These are phyloP conservation scores for Lichtheimia ornata DNA, from an alignment of 371 early-diverging fungal genomes.

Conservation along the genomic window DNA sequence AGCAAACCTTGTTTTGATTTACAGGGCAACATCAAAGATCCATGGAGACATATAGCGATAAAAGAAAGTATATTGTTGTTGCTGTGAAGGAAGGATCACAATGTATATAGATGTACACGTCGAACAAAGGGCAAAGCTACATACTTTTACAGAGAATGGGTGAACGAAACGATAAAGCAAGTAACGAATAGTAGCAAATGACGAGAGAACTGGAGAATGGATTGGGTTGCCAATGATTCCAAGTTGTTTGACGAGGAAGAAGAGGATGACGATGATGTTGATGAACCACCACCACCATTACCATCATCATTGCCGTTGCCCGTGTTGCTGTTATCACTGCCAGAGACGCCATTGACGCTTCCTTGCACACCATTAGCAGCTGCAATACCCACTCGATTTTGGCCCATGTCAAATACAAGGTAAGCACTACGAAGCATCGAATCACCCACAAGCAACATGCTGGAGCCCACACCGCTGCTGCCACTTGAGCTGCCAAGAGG, in stretches of 20 bases:
- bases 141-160: no score
- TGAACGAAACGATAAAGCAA: no score
- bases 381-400: constrained; percentile 48
- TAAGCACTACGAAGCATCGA: constrained; percentile 48
- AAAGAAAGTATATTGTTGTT: no score
- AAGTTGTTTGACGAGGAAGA: constrained; percentile 1
- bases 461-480: constrained; percentile 16
- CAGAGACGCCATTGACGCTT: constrained; percentile 22
- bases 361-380: constrained; percentile 38
- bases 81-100: no score
- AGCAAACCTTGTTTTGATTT: no score
- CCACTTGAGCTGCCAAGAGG: constrained; percentile 29
- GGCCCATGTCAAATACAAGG: constrained; percentile 49
- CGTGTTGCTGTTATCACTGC: no score
- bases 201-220: no score
- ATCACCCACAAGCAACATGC: constrained; percentile 49
- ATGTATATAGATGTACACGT: no score
- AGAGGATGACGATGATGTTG: neutral
- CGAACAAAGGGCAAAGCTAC: no score
- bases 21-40: no score
- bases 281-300: neutral
- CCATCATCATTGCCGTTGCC: constrained; percentile 13
- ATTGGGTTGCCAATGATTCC: neutral
- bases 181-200: no score
- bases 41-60: no score